Base-by-base conservation (phyloP, 2,329 filamentous ascomycete species). In the Xylariaceae sp. region DNA sequence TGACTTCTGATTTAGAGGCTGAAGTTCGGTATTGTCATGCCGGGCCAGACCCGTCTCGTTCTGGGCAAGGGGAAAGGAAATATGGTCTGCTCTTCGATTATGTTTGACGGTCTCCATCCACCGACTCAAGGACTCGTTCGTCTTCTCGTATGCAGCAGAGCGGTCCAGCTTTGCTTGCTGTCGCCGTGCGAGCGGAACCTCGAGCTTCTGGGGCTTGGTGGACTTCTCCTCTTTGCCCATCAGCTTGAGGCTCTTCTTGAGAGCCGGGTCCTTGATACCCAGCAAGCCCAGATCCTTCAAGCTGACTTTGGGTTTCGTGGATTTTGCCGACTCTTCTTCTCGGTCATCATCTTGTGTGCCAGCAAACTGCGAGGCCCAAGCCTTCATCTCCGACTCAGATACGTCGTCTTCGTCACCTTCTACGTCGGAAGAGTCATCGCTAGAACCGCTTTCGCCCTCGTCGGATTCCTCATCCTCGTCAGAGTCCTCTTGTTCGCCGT, bases 61-160 rank as follows among this genome's bases (percentile, higher is more conserved):
- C 49, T 87, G 81, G 3, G 81, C 73, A 0, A 96, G 70, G 5
- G 92, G 92, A 52, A 98, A 98, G 14, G 80, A 70, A 10, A 98
- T 67, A 57, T 94, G 87, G 43, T 96, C 92, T 1, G 90, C 89
- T 47, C 87, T 75, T 39, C 92, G 82, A 58, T 95, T 95, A 19
- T 86, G 78, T 62, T 95, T 94, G 51, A 98, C 88, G 0, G 92
- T 96, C 40, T 95, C 90, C 19, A 82, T 82, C 92, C 92, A 98
- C 49, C 87, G 78, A 43, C 85, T 79, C 17, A 98, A 68, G 0
- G 88, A 90, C 58, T 95, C 82, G 51, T 93, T 94, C 32, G 87
- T 89, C 66, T 94, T 89, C 22, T 88, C 78, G 49, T 89, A 93
- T 3, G 92, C 92, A 16, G 79, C 87, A 33, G 70, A 68, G 32